Evolutionary conservation across 2,329 filamentous ascomycete species (phyloP).

Genomic region (Alternaria conjuncta): DNA sequence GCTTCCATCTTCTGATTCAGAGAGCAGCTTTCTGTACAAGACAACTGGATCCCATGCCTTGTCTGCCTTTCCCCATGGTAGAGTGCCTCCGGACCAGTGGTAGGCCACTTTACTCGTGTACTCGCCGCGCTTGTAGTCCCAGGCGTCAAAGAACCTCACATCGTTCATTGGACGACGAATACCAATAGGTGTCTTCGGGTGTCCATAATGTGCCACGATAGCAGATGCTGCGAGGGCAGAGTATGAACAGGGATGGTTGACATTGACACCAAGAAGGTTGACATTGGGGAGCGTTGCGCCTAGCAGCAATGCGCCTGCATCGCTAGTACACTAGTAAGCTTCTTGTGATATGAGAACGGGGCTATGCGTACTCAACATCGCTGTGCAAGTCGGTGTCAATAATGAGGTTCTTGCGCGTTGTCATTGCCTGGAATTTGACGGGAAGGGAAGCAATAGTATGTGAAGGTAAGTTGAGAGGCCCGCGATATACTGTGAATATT

Average conservation of each 20-base stretch:
- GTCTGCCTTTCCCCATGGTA: neutral
- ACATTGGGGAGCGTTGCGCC: neutral
- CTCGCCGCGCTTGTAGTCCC: neutral
- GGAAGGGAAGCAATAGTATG: neutral
- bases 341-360: neutral
- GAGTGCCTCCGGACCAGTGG: neutral
- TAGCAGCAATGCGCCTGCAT: neutral
- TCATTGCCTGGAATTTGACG: neutral
- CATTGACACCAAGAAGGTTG: neutral
- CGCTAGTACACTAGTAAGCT: neutral
- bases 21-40: neutral
- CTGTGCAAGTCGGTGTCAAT: neutral
- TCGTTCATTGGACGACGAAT: neutral
- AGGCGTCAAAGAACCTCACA: neutral
- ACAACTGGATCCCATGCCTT: neutral
- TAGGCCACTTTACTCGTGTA: constrained; percentile 4
- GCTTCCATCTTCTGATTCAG: neutral
- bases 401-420: neutral
- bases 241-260: neutral
- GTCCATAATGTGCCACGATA: neutral
- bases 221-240: neutral
- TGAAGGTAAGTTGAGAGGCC: neutral
- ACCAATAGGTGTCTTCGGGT: neutral
- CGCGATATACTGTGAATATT: neutral
- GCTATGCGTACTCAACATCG: neutral